These are phyloP conservation scores for Crucihimalaya himalaica DNA, from an alignment of 345 rosid species.

Conservation along the genomic window DNA sequence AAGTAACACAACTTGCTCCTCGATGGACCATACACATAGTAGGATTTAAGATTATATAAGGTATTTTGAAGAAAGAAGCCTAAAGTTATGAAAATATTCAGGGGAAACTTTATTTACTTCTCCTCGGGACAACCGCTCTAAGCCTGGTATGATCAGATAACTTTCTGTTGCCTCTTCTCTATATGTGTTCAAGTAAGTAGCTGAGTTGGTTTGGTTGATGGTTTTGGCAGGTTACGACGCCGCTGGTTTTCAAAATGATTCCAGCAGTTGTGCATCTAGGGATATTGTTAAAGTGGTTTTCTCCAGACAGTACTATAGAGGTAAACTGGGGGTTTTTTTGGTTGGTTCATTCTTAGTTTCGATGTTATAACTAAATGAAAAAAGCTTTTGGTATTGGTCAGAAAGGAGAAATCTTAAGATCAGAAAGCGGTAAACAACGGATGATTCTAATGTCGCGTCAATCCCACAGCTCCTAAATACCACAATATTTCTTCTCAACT, in stretches of 20 bases:
- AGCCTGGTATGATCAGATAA: constrained; percentile 58
- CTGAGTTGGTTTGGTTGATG: constrained; percentile 18
- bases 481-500: constrained; percentile 20
- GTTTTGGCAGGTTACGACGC: constrained; percentile 50
- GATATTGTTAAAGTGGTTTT: constrained; percentile 49
- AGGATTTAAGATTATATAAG: not conserved
- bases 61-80: constrained; percentile 7
- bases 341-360: constrained; percentile 15
- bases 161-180: not conserved
- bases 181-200: not conserved
- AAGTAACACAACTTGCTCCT: constrained; percentile 28
- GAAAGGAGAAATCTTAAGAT: constrained; percentile 54
- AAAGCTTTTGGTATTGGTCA: constrained; percentile 28
- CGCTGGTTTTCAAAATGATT: constrained; percentile 53
- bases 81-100: constrained; percentile 34
- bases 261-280: constrained; percentile 56
- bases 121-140: constrained; percentile 89
- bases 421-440: constrained; percentile 42
- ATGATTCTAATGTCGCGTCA: constrained; percentile 35
- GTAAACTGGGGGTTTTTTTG: constrained; percentile 27
- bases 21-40: not conserved
- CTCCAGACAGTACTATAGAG: constrained; percentile 47
- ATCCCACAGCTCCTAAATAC: constrained; percentile 34
- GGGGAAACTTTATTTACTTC: constrained; percentile 77
- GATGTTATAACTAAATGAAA: not conserved